These are phyloP conservation scores for Sporisorium iseilematis-ciliati DNA, from an alignment of 1,284 basidiomycete genomes.

Conservation along the genomic window DNA sequence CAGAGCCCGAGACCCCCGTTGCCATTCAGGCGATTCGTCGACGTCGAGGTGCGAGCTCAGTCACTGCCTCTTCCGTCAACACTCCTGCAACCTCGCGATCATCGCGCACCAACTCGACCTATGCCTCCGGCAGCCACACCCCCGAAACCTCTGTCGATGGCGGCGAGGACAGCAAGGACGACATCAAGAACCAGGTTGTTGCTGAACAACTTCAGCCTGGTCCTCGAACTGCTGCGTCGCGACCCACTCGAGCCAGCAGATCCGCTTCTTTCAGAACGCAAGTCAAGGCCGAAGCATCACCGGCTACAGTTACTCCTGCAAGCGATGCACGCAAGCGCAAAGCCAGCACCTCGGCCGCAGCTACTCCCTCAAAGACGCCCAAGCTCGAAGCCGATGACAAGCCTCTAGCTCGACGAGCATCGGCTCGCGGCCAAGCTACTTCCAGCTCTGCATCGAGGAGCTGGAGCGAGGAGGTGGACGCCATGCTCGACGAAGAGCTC, in stretches of 20 bases:
- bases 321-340: slow-evolving; percentile 32
- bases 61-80: slow-evolving; percentile 25
- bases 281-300: slow-evolving; percentile 3
- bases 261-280: slow-evolving; percentile 27
- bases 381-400: slow-evolving; percentile 16
- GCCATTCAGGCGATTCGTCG: slow-evolving; percentile 7
- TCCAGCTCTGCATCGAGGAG: slow-evolving; percentile 12
- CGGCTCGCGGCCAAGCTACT: slow-evolving; percentile 11
- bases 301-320: not conserved
- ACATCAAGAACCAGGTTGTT: slow-evolving; percentile 6
- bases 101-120: slow-evolving; percentile 40
- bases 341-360: not conserved
- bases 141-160: slow-evolving; percentile 50
- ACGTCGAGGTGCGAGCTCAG: slow-evolving; percentile 25
- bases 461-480: slow-evolving; percentile 24
- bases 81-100: slow-evolving; percentile 34
- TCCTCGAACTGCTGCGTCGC: slow-evolving; percentile 5
- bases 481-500: slow-evolving; percentile 25
- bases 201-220: slow-evolving; percentile 4
- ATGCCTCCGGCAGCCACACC: slow-evolving; percentile 49
- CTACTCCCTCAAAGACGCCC: slow-evolving; percentile 6
- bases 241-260: slow-evolving; percentile 12
- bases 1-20: slow-evolving; percentile 5
- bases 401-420: slow-evolving; percentile 1
- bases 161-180: slow-evolving; percentile 26